Evolutionary conservation across 2,329 filamentous ascomycete species (phyloP).

Genomic region (Teratosphaeria pseudoeucalypti): DNA sequence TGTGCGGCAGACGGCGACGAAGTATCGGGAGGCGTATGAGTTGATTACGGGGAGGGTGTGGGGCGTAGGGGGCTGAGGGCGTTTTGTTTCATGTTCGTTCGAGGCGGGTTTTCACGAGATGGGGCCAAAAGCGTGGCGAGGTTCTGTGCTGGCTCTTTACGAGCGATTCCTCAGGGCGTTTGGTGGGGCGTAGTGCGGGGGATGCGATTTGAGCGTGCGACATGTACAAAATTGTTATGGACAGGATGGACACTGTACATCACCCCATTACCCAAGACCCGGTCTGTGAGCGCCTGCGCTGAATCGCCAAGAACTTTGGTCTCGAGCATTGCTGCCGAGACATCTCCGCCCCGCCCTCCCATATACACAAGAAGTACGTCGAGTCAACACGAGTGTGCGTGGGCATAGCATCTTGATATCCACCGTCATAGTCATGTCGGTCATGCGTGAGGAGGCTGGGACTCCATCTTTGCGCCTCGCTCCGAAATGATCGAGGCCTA

Average conservation of each 20-base stretch:
- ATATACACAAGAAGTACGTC: not conserved
- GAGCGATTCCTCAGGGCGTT: not conserved
- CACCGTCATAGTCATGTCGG: not conserved
- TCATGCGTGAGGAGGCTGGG: not conserved
- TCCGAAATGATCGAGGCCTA: not conserved
- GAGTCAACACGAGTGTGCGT: not conserved
- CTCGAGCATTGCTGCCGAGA: not conserved
- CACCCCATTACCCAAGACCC: not conserved
- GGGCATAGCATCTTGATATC: not conserved
- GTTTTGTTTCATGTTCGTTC: not conserved
- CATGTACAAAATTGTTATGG: not conserved
- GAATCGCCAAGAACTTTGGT: not conserved
- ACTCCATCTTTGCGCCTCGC: not conserved
- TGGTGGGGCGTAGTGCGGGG: not conserved
- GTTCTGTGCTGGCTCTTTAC: not conserved
- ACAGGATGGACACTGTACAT: not conserved
- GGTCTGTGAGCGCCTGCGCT: not conserved
- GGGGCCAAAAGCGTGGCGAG: not conserved
- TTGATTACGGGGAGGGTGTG: slow-evolving; percentile 35
- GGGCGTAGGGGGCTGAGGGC: not conserved
- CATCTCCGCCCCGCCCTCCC: not conserved
- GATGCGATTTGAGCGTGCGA: not conserved
- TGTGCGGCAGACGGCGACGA: slow-evolving; percentile 54
- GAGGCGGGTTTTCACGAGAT: not conserved
- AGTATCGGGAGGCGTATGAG: slow-evolving; percentile 68